Base-by-base conservation (phyloP, 768 basidiomycete species). In the Amanita thiersii region DNA sequence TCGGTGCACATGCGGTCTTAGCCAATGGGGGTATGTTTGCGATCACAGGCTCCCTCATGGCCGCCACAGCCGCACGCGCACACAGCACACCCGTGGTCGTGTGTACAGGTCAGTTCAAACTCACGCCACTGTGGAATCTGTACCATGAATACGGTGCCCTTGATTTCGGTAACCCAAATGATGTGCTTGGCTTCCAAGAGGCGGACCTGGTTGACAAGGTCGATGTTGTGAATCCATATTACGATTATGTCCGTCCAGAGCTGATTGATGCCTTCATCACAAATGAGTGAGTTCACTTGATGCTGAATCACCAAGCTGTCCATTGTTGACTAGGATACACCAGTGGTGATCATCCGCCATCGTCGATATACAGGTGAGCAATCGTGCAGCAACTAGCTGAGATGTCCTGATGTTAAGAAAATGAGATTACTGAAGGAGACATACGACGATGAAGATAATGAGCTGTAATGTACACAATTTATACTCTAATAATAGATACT, bases 11-110 rank as follows among this genome's bases (percentile, higher is more conserved):
- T 60, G 81, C 86, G n/a, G 85, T 98, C 53, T 80, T 96, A 37
- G 93, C 94, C 18, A 94, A 97, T 55, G 96, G 96, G 10, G 92
- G 93, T 10, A 84, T 97, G 75, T 92, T 94, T 59, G 86, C 88
- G 11, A 75, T 87, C 32, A 75, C 86, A 0, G 93, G 93, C 14
- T 85, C 89, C 1, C 72, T 91, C 12, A 68, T 92, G 31, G 87
- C 82, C 1, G 89, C 87, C 3, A 78, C 84, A 17, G 91, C 92
- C 36, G 93, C 93, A 25, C 79, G 79, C 43, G 85, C 81, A 20
- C 91, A 96, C 63, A 79, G 84, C 52, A 92, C 89, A 14, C 91
- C 91, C 0, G 86, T 97, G 32, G 86, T 94, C 26, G 86, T 96
- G 9, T 90, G 88, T 54, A 85, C 89, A 2, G 96, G 94, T 2